Evolutionary conservation across 2,329 filamentous ascomycete species (phyloP).

Genomic region (Sordariomycetes sp.): DNA sequence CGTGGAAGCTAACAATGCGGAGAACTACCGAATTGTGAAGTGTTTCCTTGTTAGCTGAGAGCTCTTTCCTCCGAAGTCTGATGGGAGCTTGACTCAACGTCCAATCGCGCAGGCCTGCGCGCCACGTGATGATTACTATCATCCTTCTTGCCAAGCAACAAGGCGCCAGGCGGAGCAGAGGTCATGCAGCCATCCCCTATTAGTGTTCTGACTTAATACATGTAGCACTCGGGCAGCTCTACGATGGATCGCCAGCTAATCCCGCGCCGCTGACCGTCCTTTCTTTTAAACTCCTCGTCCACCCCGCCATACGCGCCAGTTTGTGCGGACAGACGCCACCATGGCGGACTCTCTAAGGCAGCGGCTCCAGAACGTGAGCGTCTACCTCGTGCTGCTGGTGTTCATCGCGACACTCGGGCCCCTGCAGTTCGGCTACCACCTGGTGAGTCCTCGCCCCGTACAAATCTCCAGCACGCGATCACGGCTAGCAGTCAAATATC

Average conservation of each 20-base stretch:
- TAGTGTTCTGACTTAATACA: not conserved
- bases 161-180: not conserved
- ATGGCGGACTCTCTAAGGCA: slow-evolving; percentile 1
- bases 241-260: not conserved
- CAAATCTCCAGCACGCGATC: not conserved
- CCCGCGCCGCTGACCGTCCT: not conserved
- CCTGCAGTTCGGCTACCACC: slow-evolving; percentile 87
- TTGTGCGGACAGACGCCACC: not conserved
- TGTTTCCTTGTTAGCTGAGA: too few relatives aligned
- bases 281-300: not conserved
- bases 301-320: not conserved
- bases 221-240: not conserved
- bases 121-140: not conserved
- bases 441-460: slow-evolving; percentile 43
- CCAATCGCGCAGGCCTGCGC: not conserved
- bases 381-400: slow-evolving; percentile 69
- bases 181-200: not conserved
- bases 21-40: too few relatives aligned
- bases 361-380: slow-evolving; percentile 1
- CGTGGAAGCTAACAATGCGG: too few relatives aligned
- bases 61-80: too few relatives aligned
- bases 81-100: not conserved
- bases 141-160: not conserved
- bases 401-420: slow-evolving; percentile 73
- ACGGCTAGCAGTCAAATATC: slow-evolving; percentile 6